Conservation (phyloP, 2,329 filamentous ascomycete genomes). For the Beauveria pseudobassiana region DNA sequence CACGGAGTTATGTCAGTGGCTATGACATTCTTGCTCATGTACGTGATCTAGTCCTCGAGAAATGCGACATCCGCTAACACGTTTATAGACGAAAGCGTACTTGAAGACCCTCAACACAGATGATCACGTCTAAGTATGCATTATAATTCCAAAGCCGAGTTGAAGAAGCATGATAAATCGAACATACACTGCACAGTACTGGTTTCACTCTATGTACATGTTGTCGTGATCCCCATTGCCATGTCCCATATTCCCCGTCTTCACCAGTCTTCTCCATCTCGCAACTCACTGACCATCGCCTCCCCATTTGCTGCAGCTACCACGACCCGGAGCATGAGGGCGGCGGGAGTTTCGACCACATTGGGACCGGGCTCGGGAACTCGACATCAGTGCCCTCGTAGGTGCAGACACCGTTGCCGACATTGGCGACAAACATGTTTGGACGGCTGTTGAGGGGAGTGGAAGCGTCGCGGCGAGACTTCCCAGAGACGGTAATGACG, state of each 20-base stretch:
- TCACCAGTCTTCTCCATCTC: no score
- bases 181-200: neutral
- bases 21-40: neutral
- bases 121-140: no score
- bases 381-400: conserved; percentile 46
- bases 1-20: neutral
- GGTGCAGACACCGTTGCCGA: conserved; percentile 49
- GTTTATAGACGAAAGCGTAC: neutral
- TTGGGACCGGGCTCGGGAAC: conserved; percentile 54
- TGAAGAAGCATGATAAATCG: neutral
- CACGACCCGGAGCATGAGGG: conserved; percentile 6
- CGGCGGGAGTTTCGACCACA: conserved; percentile 26
- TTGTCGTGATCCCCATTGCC: neutral
- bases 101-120: neutral
- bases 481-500: conserved; percentile 40
- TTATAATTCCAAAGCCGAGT: neutral
- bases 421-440: conserved; percentile 59
- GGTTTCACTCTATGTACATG: neutral
- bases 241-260: no score
- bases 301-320: conserved; percentile 6
- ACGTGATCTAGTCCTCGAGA: neutral
- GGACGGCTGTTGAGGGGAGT: conserved; percentile 46
- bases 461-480: conserved; percentile 12
- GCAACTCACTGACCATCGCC: neutral
- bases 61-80: neutral